A percentile compares a stretch with the other conserved stretches of the same genome.
Evolutionary conservation across 176 grass and related monocot genomes (phyloP).

Genomic region (Eragrostis nindensis): DNA sequence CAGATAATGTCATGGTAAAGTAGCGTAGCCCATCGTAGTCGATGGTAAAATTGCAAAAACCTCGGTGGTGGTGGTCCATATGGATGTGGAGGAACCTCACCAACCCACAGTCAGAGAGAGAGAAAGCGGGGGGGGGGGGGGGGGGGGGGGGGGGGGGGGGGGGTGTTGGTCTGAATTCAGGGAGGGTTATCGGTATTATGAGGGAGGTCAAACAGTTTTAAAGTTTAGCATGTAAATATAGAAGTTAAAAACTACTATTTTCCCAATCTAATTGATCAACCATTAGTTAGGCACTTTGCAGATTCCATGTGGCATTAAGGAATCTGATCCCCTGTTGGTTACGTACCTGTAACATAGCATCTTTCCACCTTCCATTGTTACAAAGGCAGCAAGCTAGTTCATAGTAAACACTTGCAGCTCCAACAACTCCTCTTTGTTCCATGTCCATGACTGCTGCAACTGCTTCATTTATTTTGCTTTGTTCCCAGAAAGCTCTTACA

Average conservation of each 20-base stretch:
- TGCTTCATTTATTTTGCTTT: conserved; percentile 78
- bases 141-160: too few relatives aligned
- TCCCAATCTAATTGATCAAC: background rate
- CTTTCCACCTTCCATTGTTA: conserved; percentile 84
- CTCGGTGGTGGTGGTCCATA: too few relatives aligned
- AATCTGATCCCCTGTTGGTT: background rate
- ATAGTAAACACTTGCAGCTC: conserved; percentile 82
- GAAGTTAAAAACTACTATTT: background rate
- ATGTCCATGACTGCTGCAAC: conserved; percentile 77
- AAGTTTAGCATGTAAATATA: background rate
- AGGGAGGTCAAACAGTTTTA: background rate
- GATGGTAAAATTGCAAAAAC: too few relatives aligned
- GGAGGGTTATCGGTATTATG: too few relatives aligned
- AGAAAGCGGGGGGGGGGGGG: too few relatives aligned
- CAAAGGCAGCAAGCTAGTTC: conserved; percentile 89
- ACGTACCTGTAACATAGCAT: conserved; percentile 85
- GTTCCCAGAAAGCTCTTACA: conserved; percentile 85
- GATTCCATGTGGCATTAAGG: background rate
- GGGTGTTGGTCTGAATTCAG: too few relatives aligned
- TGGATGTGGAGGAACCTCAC: too few relatives aligned
- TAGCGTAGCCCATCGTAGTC: too few relatives aligned
- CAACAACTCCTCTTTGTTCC: conserved; percentile 88
- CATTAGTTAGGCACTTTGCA: background rate
- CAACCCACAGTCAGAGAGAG: too few relatives aligned
- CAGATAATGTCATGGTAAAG: too few relatives aligned